Evolutionary conservation across 75 land plant species (phyloP).

Genomic region (Azolla pinnata): DNA sequence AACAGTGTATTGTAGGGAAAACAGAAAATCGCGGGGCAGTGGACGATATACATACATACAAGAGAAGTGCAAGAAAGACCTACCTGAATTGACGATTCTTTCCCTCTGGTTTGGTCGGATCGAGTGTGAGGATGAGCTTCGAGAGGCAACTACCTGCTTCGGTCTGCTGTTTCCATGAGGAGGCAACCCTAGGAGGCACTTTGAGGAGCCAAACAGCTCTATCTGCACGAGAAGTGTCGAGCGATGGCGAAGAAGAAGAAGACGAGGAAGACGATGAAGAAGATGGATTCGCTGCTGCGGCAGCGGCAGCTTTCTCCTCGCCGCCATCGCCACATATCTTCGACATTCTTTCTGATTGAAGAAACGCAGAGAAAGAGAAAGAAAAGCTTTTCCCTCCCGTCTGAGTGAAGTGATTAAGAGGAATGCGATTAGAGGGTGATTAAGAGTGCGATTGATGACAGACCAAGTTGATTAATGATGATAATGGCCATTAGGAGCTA

Average conservation of each 20-base stretch:
- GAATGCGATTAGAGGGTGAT: too few species aligned
- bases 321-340: slow-evolving; percentile 3
- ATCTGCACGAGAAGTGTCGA: slow-evolving; percentile 13
- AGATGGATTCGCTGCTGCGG: background rate
- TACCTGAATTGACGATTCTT: slow-evolving; percentile 12
- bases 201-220: slow-evolving; percentile 24
- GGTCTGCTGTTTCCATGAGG: slow-evolving; percentile 17
- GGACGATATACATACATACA: too few species aligned
- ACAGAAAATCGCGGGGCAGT: too few species aligned
- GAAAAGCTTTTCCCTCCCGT: too few species aligned
- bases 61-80: too few species aligned
- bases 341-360: too few species aligned
- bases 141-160: slow-evolving; percentile 12
- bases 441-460: too few species aligned
- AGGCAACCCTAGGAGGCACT: slow-evolving; percentile 17
- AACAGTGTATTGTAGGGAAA: too few species aligned
- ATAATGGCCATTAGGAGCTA: too few species aligned
- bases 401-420: too few species aligned
- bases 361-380: too few species aligned
- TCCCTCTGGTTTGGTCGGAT: slow-evolving; percentile 16
- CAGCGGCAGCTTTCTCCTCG: background rate
- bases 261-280: background rate
- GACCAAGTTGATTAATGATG: too few species aligned
- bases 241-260: background rate
- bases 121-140: slow-evolving; percentile 18